Evolutionary conservation across 208 protist species (phyloP).

Genomic region (Balamuthia mandrillaris): DNA sequence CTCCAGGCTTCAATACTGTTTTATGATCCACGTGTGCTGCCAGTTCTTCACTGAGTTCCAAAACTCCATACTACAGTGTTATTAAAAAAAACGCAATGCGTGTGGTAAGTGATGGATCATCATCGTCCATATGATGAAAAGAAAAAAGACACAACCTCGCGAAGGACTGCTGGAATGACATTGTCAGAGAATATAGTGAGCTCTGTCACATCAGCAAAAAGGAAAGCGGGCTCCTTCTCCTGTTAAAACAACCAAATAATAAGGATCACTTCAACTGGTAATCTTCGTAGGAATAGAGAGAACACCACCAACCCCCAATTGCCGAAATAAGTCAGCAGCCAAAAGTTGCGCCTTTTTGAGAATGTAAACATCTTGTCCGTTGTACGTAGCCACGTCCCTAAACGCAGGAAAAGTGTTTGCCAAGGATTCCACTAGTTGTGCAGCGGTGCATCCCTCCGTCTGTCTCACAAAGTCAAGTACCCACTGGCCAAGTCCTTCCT

Average conservation of each 20-base stretch:
- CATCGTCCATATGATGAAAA: background rate
- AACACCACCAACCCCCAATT: background rate
- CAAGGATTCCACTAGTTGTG: slow-evolving; percentile 2
- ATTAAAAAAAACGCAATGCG: background rate
- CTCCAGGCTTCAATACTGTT: background rate
- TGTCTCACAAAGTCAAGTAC: background rate
- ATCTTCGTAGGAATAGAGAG: background rate
- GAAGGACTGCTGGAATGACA: slow-evolving; percentile 51
- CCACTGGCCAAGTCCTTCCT: background rate
- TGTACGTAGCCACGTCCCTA: background rate
- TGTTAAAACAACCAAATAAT: background rate
- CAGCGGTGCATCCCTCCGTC: background rate
- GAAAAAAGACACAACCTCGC: background rate
- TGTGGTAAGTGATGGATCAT: background rate
- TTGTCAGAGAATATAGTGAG: slow-evolving; percentile 51
- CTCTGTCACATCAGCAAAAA: slow-evolving; percentile 39
- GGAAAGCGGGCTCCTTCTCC: slow-evolving; percentile 32
- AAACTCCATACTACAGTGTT: slow-evolving; percentile 1
- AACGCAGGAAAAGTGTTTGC: slow-evolving; percentile 44
- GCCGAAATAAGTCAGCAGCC: slow-evolving; percentile 33
- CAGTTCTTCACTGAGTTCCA: background rate
- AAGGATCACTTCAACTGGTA: background rate
- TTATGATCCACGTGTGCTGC: background rate
- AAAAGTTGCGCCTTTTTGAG: slow-evolving; percentile 56
- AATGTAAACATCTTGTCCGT: background rate